phyloP scores from a whole-genome alignment of 495 filamentous ascomycete species.

The Penicillium parvum region DNA sequence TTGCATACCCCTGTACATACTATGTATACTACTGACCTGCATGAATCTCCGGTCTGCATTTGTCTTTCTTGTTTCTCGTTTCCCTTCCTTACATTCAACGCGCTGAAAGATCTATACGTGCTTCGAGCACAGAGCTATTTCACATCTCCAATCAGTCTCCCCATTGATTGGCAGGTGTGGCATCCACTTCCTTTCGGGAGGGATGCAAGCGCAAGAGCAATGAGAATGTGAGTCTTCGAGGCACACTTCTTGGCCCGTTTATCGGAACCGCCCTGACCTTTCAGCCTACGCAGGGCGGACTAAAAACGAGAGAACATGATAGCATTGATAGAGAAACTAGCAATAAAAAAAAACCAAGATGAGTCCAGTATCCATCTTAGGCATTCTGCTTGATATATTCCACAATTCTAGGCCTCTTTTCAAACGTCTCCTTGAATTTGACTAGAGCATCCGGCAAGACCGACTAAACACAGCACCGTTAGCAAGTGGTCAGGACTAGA shows the following conservation, averaged over 20 bases:
- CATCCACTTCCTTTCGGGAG: conserved; percentile 15
- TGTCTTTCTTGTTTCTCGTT: conserved; percentile 1
- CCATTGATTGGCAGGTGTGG: conserved; percentile 26
- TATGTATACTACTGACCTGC: conserved; percentile 16
- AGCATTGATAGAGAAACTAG: too few species aligned
- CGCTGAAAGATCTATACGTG: conserved; percentile 35
- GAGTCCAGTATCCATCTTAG: too few species aligned
- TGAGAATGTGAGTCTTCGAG: conserved; percentile 36
- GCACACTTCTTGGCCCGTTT: conserved; percentile 47
- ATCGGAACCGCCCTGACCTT: conserved; percentile 43
- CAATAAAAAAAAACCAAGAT: conserved; percentile 6
- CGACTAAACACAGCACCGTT: not conserved
- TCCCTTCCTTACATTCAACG: conserved; percentile 5
- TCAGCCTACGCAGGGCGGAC: conserved; percentile 50
- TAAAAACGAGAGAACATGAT: conserved; percentile 50
- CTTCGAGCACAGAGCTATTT: conserved; percentile 36
- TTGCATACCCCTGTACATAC: conserved; percentile 26
- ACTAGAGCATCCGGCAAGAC: not conserved
- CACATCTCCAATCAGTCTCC: conserved; percentile 30
- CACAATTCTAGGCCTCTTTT: not conserved
- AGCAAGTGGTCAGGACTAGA: not conserved
- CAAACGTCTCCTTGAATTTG: not conserved
- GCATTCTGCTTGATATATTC: too few species aligned
- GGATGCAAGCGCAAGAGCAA: conserved; percentile 42
- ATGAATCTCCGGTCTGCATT: conserved; percentile 14